Evolutionary conservation across 2,329 filamentous ascomycete genomes (phyloP).

Genomic region (Beauveria sp.): DNA sequence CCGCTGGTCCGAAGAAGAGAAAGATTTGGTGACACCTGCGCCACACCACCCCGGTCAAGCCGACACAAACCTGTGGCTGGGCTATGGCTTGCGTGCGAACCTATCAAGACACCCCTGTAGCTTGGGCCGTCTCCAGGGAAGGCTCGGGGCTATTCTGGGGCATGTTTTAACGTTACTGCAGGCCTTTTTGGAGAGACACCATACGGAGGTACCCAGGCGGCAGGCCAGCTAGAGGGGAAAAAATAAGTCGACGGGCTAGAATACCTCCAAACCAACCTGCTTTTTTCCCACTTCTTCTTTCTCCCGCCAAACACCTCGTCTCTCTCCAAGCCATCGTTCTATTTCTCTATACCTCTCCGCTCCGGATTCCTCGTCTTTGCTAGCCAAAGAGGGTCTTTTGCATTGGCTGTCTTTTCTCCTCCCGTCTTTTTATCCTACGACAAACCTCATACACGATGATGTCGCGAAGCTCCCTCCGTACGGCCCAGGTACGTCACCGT

Average conservation of each 20-base stretch:
- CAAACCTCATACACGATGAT: constrained; percentile 37
- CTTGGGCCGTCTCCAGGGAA: background rate
- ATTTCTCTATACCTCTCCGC: constrained; percentile 7
- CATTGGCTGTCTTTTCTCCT: background rate
- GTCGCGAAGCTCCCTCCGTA: constrained; percentile 48
- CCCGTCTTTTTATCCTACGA: constrained; percentile 10
- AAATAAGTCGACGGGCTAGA: constrained; percentile 1
- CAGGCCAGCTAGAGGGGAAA: background rate
- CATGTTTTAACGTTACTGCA: constrained; percentile 9
- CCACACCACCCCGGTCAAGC: background rate
- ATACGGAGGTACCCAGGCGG: background rate
- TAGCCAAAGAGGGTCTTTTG: constrained; percentile 1
- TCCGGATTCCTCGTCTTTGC: constrained; percentile 7
- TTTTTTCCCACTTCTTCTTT: constrained; percentile 12
- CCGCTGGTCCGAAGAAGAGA: constrained; percentile 11
- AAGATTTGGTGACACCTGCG: background rate
- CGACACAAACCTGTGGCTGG: background rate
- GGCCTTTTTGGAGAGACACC: background rate
- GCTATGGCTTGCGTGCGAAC: background rate
- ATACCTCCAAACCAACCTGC: constrained; percentile 3
- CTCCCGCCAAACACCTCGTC: constrained; percentile 11
- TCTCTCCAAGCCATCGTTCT: constrained; percentile 1
- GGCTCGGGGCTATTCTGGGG: constrained; percentile 9
- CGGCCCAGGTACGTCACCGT: constrained; percentile 45
- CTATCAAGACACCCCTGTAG: background rate